Conservation (phyloP, 208 protist genomes). For the Trypanosoma boissoni region DNA sequence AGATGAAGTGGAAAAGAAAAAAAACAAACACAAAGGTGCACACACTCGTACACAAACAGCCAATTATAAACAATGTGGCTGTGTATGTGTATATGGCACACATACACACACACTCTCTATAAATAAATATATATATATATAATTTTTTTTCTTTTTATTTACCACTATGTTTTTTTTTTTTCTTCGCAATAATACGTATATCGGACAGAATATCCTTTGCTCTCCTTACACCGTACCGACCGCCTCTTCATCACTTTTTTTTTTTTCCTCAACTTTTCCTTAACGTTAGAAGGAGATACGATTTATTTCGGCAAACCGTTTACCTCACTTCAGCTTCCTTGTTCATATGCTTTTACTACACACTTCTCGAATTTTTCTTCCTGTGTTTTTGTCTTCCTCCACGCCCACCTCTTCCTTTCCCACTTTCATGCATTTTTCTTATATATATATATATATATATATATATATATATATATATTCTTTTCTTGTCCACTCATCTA, state of each 20-base stretch:
- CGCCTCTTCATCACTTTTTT: neutral
- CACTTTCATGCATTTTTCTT: neutral
- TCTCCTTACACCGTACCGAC: no score
- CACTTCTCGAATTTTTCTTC: neutral
- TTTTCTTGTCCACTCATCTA: conserved; percentile 3
- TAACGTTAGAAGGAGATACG: no score
- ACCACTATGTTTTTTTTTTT: no score
- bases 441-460: neutral
- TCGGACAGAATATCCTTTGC: no score
- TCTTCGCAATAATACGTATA: no score
- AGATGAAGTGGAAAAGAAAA: no score
- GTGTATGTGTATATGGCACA: neutral
- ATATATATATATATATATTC: neutral
- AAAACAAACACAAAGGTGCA: no score
- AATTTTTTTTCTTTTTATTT: no score
- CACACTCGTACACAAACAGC: no score
- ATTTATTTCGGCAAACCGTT: conserved; percentile 1
- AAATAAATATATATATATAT: neutral
- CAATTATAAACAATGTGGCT: no score
- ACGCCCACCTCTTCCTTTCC: neutral
- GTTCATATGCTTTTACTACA: conserved; percentile 8
- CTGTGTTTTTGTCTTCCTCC: conserved; percentile 3
- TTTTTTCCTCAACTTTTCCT: neutral
- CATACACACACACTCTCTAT: conserved; percentile 3
- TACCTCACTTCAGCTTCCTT: conserved; percentile 3